A percentile compares a stretch with the other conserved stretches of the same genome.
Evolutionary conservation across 2,329 filamentous ascomycete species (phyloP).

Genomic region (Hypoxylon sp.): DNA sequence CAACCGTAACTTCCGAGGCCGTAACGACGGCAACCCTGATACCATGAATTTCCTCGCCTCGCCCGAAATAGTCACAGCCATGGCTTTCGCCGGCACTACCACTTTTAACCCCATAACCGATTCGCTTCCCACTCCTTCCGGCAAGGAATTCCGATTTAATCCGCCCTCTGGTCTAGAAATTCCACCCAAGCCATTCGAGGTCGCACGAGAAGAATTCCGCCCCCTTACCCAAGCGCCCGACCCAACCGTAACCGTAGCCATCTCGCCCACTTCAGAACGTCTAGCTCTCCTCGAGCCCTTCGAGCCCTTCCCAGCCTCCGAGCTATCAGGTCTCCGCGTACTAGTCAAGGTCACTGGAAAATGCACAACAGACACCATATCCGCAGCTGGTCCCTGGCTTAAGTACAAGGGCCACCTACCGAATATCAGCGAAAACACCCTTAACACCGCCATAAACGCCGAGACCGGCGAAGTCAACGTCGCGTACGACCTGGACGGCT

Average conservation of each 20-base stretch:
- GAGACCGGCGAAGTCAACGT: constrained; percentile 93
- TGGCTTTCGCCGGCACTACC: constrained; percentile 92
- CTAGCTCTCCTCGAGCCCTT: constrained; percentile 95
- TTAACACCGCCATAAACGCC: constrained; percentile 94
- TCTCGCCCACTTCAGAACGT: constrained; percentile 89
- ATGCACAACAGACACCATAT: constrained; percentile 99
- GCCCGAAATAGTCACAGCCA: constrained; percentile 95
- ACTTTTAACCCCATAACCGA: constrained; percentile 98
- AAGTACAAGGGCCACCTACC: constrained; percentile 99
- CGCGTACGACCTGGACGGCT: constrained; percentile 88
- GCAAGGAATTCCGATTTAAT: constrained; percentile 86
- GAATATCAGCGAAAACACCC: constrained; percentile 97
- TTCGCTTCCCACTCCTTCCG: constrained; percentile 82
- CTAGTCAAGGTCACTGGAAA: constrained; percentile 98
- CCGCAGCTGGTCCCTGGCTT: constrained; percentile 94
- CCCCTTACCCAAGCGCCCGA: constrained; percentile 81
- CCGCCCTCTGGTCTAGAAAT: constrained; percentile 80
- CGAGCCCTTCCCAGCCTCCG: constrained; percentile 80
- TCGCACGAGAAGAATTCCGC: constrained; percentile 75
- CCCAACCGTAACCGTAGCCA: constrained; percentile 77
- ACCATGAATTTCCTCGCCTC: constrained; percentile 99
- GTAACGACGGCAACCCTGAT: constrained; percentile 95
- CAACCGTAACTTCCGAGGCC: constrained; percentile 97
- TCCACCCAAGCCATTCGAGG: constrained; percentile 77
- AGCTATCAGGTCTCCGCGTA: constrained; percentile 84